phyloP scores from a whole-genome alignment of 2,329 filamentous ascomycete species.

The Chaetomiaceae sp. region DNA sequence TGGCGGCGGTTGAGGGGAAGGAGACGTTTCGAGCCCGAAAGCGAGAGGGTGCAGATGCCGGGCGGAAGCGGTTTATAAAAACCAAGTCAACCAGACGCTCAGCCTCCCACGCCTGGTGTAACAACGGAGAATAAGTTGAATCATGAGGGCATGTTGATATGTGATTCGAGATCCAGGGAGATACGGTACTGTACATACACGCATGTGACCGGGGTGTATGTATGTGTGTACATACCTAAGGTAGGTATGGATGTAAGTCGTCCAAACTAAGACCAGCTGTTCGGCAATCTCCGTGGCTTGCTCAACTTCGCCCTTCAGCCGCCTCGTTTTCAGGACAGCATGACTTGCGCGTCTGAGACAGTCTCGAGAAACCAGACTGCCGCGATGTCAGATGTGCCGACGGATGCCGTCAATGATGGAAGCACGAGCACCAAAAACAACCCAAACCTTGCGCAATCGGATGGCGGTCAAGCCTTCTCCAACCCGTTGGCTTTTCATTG shows the following conservation, averaged over 20 bases:
- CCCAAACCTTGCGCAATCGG: no score
- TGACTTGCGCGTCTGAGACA: neutral
- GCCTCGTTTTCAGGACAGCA: no score
- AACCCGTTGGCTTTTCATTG: neutral
- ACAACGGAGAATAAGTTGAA: no score
- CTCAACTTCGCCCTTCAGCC: neutral
- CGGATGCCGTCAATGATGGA: neutral
- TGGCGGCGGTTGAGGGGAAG: neutral
- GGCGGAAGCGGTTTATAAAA: neutral
- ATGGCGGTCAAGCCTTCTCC: conserved; percentile 6
- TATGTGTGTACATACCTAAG: no score
- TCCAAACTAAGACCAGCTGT: neutral
- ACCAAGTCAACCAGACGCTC: neutral
- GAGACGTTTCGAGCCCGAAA: neutral
- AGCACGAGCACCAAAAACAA: no score
- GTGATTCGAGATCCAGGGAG: no score
- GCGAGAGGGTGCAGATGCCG: neutral
- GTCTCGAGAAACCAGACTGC: neutral
- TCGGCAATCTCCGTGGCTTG: neutral
- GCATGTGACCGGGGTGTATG: no score
- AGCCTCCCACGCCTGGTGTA: no score
- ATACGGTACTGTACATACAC: no score
- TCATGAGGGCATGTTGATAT: neutral
- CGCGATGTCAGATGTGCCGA: neutral
- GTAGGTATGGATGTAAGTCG: no score